Evolutionary conservation across 1,284 basidiomycete species (phyloP).

Genomic region (Hortiboletus rubellus): DNA sequence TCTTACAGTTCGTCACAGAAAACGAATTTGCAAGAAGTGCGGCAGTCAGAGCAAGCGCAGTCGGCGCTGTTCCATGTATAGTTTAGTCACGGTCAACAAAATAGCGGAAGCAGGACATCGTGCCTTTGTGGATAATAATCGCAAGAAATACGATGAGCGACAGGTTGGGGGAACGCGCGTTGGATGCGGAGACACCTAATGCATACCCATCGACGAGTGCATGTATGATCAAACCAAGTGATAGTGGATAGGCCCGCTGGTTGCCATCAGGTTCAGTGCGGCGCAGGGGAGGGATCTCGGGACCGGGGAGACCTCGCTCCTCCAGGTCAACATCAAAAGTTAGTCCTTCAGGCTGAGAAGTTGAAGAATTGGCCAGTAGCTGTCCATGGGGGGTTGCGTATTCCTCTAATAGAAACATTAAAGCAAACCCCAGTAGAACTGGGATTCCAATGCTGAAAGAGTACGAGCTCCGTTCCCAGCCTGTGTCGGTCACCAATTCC

Average conservation of each 20-base stretch:
- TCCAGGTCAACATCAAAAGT: constrained; percentile 36
- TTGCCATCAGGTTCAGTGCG: constrained; percentile 14
- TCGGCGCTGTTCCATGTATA: constrained; percentile 60
- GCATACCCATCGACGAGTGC: constrained; percentile 89
- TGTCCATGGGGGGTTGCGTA: constrained; percentile 52
- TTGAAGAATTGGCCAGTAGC: constrained; percentile 23
- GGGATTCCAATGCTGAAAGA: constrained; percentile 63
- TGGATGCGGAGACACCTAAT: constrained; percentile 74
- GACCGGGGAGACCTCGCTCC: constrained; percentile 21
- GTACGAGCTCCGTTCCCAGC: constrained; percentile 35
- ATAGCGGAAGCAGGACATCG: not conserved
- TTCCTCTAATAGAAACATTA: constrained; percentile 82
- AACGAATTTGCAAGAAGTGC: constrained; percentile 77
- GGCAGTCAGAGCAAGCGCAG: constrained; percentile 80
- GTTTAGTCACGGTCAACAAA: constrained; percentile 3
- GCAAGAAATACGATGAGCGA: constrained; percentile 86
- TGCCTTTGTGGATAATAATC: constrained; percentile 87
- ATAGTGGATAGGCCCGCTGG: constrained; percentile 62
- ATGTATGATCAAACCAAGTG: constrained; percentile 83
- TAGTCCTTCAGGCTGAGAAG: constrained; percentile 13
- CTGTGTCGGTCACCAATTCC: constrained; percentile 40
- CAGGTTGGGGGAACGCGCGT: constrained; percentile 44
- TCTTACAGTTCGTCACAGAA: constrained; percentile 65
- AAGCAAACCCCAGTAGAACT: constrained; percentile 77
- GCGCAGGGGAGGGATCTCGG: constrained; percentile 12